Evolutionary conservation across 1,284 basidiomycete genomes (phyloP).

Genomic region (Exsudoporus floridanus): DNA sequence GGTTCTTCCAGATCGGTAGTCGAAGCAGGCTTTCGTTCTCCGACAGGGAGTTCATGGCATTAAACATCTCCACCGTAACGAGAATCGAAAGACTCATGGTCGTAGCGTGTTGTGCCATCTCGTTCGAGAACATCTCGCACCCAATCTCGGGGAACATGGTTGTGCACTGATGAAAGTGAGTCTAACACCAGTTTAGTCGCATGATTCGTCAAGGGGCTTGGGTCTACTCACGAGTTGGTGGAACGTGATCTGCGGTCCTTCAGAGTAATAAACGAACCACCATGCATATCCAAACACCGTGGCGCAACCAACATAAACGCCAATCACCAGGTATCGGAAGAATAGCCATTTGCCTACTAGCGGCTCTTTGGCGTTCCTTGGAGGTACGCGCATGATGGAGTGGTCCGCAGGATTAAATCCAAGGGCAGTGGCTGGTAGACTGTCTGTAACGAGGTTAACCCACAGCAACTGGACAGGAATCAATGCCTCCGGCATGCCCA

Average conservation of each 20-base stretch:
- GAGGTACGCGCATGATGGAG: slow-evolving; percentile 93
- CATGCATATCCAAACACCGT: slow-evolving; percentile 97
- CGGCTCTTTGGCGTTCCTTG: slow-evolving; percentile 85
- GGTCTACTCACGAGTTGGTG: slow-evolving; percentile 76
- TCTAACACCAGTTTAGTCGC: slow-evolving; percentile 48
- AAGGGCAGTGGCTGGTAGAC: slow-evolving; percentile 95
- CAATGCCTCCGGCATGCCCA: slow-evolving; percentile 98
- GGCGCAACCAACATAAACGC: slow-evolving; percentile 90
- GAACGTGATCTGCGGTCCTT: slow-evolving; percentile 92
- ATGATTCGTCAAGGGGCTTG: slow-evolving; percentile 1
- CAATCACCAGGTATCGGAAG: slow-evolving; percentile 92
- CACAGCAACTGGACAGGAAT: slow-evolving; percentile 98
- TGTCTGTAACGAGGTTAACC: slow-evolving; percentile 96
- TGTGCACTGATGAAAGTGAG: slow-evolving; percentile 92
- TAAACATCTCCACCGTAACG: slow-evolving; percentile 98
- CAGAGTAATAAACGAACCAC: slow-evolving; percentile 95
- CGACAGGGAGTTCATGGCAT: slow-evolving; percentile 98
- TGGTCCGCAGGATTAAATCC: slow-evolving; percentile 98
- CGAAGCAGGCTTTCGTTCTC: slow-evolving; percentile 93
- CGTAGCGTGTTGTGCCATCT: slow-evolving; percentile 82
- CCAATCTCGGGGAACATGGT: slow-evolving; percentile 83
- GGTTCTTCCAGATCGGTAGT: slow-evolving; percentile 92
- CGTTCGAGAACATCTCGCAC: slow-evolving; percentile 91
- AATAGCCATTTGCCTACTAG: slow-evolving; percentile 93
- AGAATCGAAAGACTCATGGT: slow-evolving; percentile 96